phyloP scores from a whole-genome alignment of 2,329 filamentous ascomycete species.

The Talaromyces sp. region DNA sequence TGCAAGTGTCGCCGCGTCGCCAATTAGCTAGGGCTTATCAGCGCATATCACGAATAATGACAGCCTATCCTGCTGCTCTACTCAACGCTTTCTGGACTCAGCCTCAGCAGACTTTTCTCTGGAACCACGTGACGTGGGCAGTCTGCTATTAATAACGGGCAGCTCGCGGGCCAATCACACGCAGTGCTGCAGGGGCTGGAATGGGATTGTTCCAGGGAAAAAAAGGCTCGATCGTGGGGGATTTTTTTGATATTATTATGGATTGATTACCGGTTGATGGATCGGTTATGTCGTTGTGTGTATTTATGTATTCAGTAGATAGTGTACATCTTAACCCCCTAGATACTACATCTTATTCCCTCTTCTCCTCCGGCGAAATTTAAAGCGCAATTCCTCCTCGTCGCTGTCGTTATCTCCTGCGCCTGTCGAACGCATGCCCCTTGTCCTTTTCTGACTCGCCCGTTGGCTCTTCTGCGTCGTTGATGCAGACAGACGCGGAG shows the following conservation, averaged over 20 bases:
- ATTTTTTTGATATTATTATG: too few species aligned
- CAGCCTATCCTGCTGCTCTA: background rate
- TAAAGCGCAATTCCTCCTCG: slow-evolving; percentile 53
- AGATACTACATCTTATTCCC: background rate
- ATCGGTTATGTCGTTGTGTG: background rate
- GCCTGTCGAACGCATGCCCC: slow-evolving; percentile 43
- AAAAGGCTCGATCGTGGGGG: background rate
- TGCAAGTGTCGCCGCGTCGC: background rate
- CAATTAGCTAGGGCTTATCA: background rate
- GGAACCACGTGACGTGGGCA: background rate
- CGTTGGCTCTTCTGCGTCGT: slow-evolving; percentile 15
- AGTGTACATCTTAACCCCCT: background rate
- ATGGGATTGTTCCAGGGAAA: background rate
- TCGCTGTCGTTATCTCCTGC: slow-evolving; percentile 56
- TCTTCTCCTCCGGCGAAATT: slow-evolving; percentile 43
- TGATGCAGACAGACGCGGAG: slow-evolving; percentile 12
- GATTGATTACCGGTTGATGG: background rate
- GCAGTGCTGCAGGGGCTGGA: background rate
- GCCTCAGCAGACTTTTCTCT: background rate
- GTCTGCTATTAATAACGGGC: background rate
- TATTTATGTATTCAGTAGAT: background rate
- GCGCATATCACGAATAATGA: background rate
- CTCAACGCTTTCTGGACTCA: background rate
- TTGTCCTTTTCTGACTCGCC: slow-evolving; percentile 26
- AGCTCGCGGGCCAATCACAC: background rate